Base-by-base conservation (phyloP, 2,329 filamentous ascomycete genomes). In the Colletotrichum somersetense region DNA sequence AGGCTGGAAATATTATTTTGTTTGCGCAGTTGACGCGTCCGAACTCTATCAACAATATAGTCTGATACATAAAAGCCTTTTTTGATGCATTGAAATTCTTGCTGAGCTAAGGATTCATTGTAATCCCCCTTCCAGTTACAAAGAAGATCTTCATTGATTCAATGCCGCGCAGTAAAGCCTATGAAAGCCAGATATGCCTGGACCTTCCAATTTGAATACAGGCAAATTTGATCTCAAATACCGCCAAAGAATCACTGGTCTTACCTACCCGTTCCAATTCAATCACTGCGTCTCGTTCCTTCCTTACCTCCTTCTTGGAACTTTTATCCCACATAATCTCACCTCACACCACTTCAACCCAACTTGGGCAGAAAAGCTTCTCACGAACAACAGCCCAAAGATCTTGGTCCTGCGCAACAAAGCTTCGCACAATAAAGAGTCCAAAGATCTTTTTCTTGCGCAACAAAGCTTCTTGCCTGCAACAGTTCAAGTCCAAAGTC, bases 131-230 rank as follows among this genome's bases (percentile, higher is more conserved):
- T 7, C 20, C 2, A 30, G 48, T 52, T 26, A 2, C 23, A 3
- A 52, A 16, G 11, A 11, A 16, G 4, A 26, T 30, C 30, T 0
- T 26, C n/a, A 26, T 6, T 16, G 7, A n/a, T 8, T 30, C 14
- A 16, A 0, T 16, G 14, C 5, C 5, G 48, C 7, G 2, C 23
- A 18, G 4, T 11, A 8, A 18, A 23, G 10, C 2, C 2, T 0
- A 30, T 52, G 1, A 23, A 30, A 52, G n/a, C 46, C 14, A 30
- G 23, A 3, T 18, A 2, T 30, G 48, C 48, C 23, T 23, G 6
- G 12, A 8, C 6, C 3, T 30, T 30, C 6, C 23, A 7, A 7
- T 8, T 5, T 23, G n/a, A 10, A 12, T 16, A 23, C 10, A 5
- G 23, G 7, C 7, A 20, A 26, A 14, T 5, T 20, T 18, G 26